These are phyloP conservation scores for Phytophthora quininea DNA, from an alignment of 352 stramenopile species.

Conservation along the genomic window DNA sequence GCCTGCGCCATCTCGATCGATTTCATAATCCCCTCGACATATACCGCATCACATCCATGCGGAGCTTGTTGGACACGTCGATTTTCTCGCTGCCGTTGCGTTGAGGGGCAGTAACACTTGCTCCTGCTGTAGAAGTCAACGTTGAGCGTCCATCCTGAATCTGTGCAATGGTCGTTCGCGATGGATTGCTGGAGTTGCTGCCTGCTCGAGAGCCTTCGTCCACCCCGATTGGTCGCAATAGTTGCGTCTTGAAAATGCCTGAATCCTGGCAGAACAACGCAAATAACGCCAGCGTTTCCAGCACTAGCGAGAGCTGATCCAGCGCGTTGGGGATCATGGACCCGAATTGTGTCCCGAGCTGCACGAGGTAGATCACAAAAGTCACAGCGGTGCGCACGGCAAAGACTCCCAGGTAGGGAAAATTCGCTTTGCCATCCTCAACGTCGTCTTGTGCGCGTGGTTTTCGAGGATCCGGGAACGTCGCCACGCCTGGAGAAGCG, in stretches of 20 bases:
- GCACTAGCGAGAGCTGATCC: constrained; percentile 75
- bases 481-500: constrained; percentile 68
- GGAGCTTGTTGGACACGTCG: constrained; percentile 81
- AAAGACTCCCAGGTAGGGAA: constrained; percentile 78
- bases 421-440: constrained; percentile 84
- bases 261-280: constrained; percentile 79
- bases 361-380: constrained; percentile 61
- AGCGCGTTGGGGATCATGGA: constrained; percentile 59
- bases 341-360: constrained; percentile 39
- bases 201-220: constrained; percentile 3
- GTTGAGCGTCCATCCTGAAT: constrained; percentile 31
- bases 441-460: constrained; percentile 76
- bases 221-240: background rate
- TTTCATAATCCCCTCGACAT: constrained; percentile 83
- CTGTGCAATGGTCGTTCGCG: constrained; percentile 30
- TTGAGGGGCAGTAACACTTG: background rate
- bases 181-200: constrained; percentile 21
- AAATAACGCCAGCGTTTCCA: constrained; percentile 72
- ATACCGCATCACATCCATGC: constrained; percentile 88
- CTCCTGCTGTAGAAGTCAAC: constrained; percentile 30
- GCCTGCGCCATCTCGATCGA: constrained; percentile 64
- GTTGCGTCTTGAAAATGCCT: constrained; percentile 51
- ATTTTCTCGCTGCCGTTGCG: constrained; percentile 40
- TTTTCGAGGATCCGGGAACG: constrained; percentile 76
- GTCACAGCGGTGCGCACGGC: constrained; percentile 48